Evolutionary conservation across 1,139 yeast species (phyloP).

Genomic region (Kodamaea ohmeri): DNA sequence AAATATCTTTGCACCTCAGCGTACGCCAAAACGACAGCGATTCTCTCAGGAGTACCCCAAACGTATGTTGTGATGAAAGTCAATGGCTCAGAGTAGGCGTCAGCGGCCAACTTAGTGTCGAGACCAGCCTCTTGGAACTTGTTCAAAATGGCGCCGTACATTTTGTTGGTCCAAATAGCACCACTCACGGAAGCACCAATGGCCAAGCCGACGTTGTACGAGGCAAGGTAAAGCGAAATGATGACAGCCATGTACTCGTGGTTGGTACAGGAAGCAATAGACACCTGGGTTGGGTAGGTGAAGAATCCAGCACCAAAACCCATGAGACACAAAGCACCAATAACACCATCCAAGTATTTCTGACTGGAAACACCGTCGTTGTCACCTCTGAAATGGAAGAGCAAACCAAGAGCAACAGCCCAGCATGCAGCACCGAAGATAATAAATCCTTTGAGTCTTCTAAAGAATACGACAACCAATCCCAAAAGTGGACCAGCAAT

Average conservation of each 20-base stretch:
- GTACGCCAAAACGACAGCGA: constrained; percentile 56
- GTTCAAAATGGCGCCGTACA: constrained; percentile 30
- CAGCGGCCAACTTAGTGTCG: constrained; percentile 30
- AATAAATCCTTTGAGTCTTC: constrained; percentile 60
- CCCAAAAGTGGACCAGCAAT: constrained; percentile 63
- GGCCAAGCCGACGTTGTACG: constrained; percentile 62
- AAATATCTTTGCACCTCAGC: constrained; percentile 57
- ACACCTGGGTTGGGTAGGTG: constrained; percentile 64
- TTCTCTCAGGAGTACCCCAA: constrained; percentile 63
- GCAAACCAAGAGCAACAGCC: constrained; percentile 58
- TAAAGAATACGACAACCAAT: constrained; percentile 46
- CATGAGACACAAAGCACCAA: constrained; percentile 62
- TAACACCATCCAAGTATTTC: constrained; percentile 47
- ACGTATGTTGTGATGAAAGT: constrained; percentile 43
- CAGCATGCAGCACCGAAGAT: constrained; percentile 53
- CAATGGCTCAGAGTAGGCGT: constrained; percentile 56
- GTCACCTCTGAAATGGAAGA: constrained; percentile 57
- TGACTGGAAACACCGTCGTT: constrained; percentile 34
- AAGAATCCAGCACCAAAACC: constrained; percentile 76
- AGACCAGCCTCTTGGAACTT: constrained; percentile 17
- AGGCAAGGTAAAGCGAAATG: constrained; percentile 52
- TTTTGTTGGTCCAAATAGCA: constrained; percentile 58
- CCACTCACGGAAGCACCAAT: constrained; percentile 56
- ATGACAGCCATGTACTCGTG: constrained; percentile 67
- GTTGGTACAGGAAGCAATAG: constrained; percentile 59